Evolutionary conservation across 2,329 filamentous ascomycete species (phyloP), one percentile per base, ranked within the genome.

Genomic region (Xylariales sp.): DNA sequence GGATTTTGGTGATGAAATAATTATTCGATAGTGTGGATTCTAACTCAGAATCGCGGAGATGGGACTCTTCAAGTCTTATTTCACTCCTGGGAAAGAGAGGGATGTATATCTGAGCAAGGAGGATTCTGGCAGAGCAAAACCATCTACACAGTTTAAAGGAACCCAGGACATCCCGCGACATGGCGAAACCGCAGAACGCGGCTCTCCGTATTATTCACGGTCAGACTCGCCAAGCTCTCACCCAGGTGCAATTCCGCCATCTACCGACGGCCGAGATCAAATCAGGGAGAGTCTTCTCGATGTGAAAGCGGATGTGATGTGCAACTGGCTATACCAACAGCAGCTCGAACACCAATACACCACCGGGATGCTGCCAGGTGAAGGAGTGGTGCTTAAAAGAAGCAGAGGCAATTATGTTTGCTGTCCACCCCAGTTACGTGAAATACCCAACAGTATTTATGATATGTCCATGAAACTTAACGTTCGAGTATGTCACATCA

Each of bases 291-390:
- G 63, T 29, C 57, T 76, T 33, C 54, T 65, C 33, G 70, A 77
- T 42, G 68, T 79, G 51, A 78, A 76, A 52, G 69, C 65, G 46
- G 75, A 82, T 52, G 71, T 83, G 45, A 76, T 81, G 67, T 77
- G 77, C 49, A 79, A 74, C 48, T 82, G 73, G 69, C 65, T 83
- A 3, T 75, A 80, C 52, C 72, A 78, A 41, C 73, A 78, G 50
- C 78, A 82, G 44, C 63, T 77, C 44, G 74, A 81, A 46, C 60
- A 56, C 41, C 62, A 63, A 43, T 66, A 62, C 48, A 55, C 56
- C 5, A 59, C 60, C 8, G 59, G 61, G 24, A 45, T 56, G 32
- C 46, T 64, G 32, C 56, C 59, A 4, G 61, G 56, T 25, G 62
- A 66, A 40, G 62, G 63, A 17, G 60, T 62, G 5, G 57, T 66